phyloP scores from a whole-genome alignment of 257 asterid species.

The Datura wrightii region DNA sequence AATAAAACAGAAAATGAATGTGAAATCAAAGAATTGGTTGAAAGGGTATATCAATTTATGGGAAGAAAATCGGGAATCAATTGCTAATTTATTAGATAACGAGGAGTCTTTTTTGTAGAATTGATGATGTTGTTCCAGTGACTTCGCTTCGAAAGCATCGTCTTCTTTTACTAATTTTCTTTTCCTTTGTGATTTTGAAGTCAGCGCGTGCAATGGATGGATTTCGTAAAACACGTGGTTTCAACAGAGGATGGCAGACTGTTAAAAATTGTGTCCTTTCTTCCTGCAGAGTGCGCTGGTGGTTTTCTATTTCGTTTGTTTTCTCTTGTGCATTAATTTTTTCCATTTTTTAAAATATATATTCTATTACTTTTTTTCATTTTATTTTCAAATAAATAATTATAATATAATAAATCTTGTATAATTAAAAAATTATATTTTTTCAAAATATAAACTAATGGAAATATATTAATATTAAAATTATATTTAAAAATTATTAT shows the following conservation, averaged over 20 bases:
- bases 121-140: background rate
- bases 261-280: no score
- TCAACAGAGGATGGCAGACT: background rate
- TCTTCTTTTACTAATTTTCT: background rate
- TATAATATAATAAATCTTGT: no score
- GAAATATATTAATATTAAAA: no score
- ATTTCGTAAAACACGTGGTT: background rate
- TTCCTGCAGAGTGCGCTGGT: no score
- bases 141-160: slow-evolving; percentile 18
- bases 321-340: no score
- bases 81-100: background rate
- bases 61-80: background rate
- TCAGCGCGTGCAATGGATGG: background rate
- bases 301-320: no score
- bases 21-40: background rate
- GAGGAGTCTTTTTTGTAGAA: background rate
- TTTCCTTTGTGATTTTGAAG: background rate
- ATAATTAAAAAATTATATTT: no score
- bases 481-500: no score
- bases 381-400: no score
- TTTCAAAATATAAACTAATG: no score
- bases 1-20: background rate
- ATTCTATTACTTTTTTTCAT: no score
- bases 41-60: background rate
- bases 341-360: no score